Percentiles rank a stretch among this genome's conserved stretches.
These are phyloP conservation scores for Neonectria ditissima DNA, from an alignment of 2,329 filamentous ascomycete genomes.

Conservation along the genomic window DNA sequence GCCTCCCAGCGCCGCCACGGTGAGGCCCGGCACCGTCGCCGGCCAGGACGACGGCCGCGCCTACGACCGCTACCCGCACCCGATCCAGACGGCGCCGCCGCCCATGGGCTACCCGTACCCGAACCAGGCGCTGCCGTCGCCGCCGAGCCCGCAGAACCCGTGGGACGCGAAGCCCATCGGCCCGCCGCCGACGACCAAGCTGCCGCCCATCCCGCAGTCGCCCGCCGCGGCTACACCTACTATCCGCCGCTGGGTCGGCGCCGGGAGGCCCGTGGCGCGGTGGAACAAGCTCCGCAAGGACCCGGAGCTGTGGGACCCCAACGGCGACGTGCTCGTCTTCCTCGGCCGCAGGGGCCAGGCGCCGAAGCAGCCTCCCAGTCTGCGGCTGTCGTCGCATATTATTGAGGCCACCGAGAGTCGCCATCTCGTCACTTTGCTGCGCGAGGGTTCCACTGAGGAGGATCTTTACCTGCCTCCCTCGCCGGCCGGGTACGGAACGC, in stretches of 20 bases:
- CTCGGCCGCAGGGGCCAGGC: slow-evolving; percentile 60
- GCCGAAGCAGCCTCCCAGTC: slow-evolving; percentile 58
- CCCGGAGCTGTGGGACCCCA: slow-evolving; percentile 70
- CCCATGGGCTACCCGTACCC: slow-evolving; percentile 32
- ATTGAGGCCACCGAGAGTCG: slow-evolving; percentile 69
- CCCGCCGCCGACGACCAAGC: slow-evolving; percentile 57
- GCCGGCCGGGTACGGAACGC: slow-evolving; percentile 54
- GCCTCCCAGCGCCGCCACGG: slow-evolving; percentile 38
- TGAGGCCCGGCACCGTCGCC: slow-evolving; percentile 30
- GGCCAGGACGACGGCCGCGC: slow-evolving; percentile 26
- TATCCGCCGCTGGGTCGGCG: slow-evolving; percentile 66
- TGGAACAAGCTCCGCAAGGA: slow-evolving; percentile 72
- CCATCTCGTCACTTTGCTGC: slow-evolving; percentile 64
- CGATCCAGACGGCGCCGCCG: slow-evolving; percentile 26
- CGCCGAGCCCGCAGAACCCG: slow-evolving; percentile 35
- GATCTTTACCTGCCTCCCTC: slow-evolving; percentile 52
- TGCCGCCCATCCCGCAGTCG: slow-evolving; percentile 56
- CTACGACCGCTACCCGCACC: slow-evolving; percentile 26
- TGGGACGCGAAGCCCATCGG: slow-evolving; percentile 37
- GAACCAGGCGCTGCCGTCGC: slow-evolving; percentile 32
- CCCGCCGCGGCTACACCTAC: slow-evolving; percentile 44
- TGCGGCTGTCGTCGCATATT: slow-evolving; percentile 69
- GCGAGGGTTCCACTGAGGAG: slow-evolving; percentile 65
- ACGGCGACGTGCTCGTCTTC: slow-evolving; percentile 70
- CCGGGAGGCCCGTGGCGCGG: slow-evolving; percentile 59